Evolutionary conservation across 768 basidiomycete species (phyloP), one percentile per base, ranked within the genome.

Genomic region (Tricholomella constricta): DNA sequence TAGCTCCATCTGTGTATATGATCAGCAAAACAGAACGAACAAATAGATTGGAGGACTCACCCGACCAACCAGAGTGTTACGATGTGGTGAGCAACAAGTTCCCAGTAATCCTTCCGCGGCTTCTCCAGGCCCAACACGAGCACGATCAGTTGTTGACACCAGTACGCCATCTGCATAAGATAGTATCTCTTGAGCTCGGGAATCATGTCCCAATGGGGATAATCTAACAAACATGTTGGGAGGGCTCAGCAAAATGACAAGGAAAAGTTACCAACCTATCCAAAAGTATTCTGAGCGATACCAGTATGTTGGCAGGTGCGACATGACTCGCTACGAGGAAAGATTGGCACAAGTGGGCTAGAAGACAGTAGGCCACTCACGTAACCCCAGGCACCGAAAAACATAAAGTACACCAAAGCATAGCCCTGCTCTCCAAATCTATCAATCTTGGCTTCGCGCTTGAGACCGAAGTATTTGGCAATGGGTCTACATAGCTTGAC

Each of bases 1-100:
- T 93, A 91, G 60, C 91, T 93, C 91, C 92, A 92, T 32, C 91
- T 93, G 64, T 23, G 20, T 12, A 49, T 58, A 40, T 45, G 32
- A 45, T 40, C 57, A 34, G 25, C 14, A 15, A 50, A 8, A 47
- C 51, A 7, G 10, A 44, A 23, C 26, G 54, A 40, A 7, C 11
- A 23, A n/a, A 20, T 42, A n/a, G 31, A 20, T 17, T 20, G 23
- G 35, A 25, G 32, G 27, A 65, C 78, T 37, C 73, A 97, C 85
- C 93, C 87, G 32, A 98, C 82, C 22, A 98, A 78, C 94, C 94
- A 99, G 11, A 98, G 77, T 0, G 97, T 98, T 46, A 98, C 92
- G 37, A 94, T 62, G 66, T 99, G 97, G 67, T 99, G 97, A 0
- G 80, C 80, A 17, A 97, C 81, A 14, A 98, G 83, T 68, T 98